Base-by-base conservation (phyloP, 768 basidiomycete genomes). In the Trametopsis cervina region DNA sequence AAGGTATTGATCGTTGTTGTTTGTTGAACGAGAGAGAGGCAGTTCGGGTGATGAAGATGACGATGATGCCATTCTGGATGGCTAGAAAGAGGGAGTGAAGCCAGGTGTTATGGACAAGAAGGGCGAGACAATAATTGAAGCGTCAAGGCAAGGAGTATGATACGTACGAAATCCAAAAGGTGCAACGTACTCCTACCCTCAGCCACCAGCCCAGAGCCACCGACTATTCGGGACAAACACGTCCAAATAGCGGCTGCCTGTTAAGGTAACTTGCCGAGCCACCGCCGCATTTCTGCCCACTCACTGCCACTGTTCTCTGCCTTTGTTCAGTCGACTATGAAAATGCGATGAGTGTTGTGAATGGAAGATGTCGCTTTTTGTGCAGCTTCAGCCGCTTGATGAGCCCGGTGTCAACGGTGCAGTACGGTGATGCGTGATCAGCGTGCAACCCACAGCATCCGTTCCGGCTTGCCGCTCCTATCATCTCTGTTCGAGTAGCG, bases 31-130 rank as follows among this genome's bases (percentile, higher is more conserved):
- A 45, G 76, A 68, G 49, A 74, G 65, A 43, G 71, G 67, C 54
- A 84, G 78, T 72, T 88, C 85, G 54, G 85, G 84, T 37, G 85
- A 87, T 52, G 85, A 87, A 24, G 83, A 84, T 5, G 85, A 85
- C 40, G 85, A 85, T 23, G 84, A 84, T 25, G 83, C 72, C 86
- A 88, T 89, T 51, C 54, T 60, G 54, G 58, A 51, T 41, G 39
- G 44, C 50, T 50, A 54, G 59, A 49, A 60, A 58, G 48, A 52
- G 64, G 65, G 54, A 54, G 57, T 59, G 60, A 33, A 54, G 59
- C 57, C 62, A 61, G 55, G 61, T 61, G 51, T 59, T 10, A 40
- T 29, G 37, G 47, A 33, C 22, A 39, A 35, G 36, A 40, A 47
- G 42, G 37, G 36, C 9, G 29, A 29, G 39, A 47, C 38, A 40